Evolutionary conservation across 768 basidiomycete species (phyloP), one percentile per base, ranked within the genome.

Genomic region (Tylopilus subfusipes): DNA sequence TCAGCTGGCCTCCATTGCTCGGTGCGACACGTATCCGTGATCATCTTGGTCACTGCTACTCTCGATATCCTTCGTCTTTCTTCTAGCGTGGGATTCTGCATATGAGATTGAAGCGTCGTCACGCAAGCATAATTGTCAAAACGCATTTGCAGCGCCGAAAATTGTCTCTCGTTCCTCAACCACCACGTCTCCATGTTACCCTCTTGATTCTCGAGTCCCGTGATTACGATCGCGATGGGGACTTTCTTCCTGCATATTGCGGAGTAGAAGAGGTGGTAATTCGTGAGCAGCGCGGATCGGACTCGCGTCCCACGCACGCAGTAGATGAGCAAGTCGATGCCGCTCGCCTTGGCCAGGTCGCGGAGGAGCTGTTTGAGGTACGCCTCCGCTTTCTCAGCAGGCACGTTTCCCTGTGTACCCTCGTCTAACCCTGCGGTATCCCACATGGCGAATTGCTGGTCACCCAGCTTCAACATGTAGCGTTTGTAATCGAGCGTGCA

Each of bases 71-170:
- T 50, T 21, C 44, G 60, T 49, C 65, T 64, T 45, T 55, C 52
- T 27, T 14, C 39, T 31, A 64, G 40, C 36, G 42, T 53, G 13
- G 53, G 22, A 19, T 46, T 62, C 40, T 42, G 54, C 29, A n/a
- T 47, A 8, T 34, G 13, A 33, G 63, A 33, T 25, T 48, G 43
- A 2, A 69, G 62, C 6, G 74, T 71, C 13, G 74, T 76, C 52
- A 77, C 66, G 56, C 77, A 78, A 11, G 73, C 75, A 22, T 73
- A 64, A 12, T 58, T 68, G 21, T 66, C 56, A 7, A 75, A 75
- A 24, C 53, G 42, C 62, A 78, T 76, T 11, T 60, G 59, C 34
- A 70, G 55, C 11, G 43, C 47, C 24, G 57, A 63, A 49, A 78
- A 54, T 42, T 50, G 54, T 29, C 30, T 64, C 53, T 52, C 71